Evolutionary conservation across 768 basidiomycete genomes (phyloP), one percentile per base, ranked within the genome.

Genomic region (Daedaleopsis sinensis): DNA sequence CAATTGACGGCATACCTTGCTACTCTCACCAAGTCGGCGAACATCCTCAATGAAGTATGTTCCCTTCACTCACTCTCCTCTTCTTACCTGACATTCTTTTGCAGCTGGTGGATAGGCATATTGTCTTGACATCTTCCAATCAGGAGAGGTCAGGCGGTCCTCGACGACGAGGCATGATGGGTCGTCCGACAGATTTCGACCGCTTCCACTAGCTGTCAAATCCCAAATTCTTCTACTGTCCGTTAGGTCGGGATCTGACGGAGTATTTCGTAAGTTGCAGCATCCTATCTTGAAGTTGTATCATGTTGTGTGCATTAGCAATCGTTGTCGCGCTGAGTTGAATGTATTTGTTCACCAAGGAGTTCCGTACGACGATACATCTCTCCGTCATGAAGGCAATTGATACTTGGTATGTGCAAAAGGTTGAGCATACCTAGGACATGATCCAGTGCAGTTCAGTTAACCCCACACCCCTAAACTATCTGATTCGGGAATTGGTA

Each of bases 1-100:
- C 94, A 97, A 62, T 78, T 99, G 32, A 97, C 94, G 1, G 88
- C 90, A 10, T 93, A 93, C 75, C 79, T 99, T 13, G 88, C 94
- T 0, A 85, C 88, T 15, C 75, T 99, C 60, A 98, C 96, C 8
- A 96, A 95, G 75, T 91, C 92, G 35, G 82, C 96, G 16, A 89
- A 89, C 65, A 84, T 89, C 11, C 74, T 98, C 59, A 98, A 96
- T 71, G 94, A 96, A 68, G 96, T 96, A 70, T 68, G 93, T 68
- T 2, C n/a, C 62, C 36, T 39, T 46, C 51, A 19, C 54, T 39
- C 51, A 43, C n/a, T 62, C 5, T 80, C 27, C 19, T 21, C 24
- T n/a, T 16, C 1, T 3, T 10, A 5, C 1, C 36, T 59, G 3
- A 55, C 32, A 18, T 16, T 8, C 48, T 13, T 23, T 18, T 63